A percentile compares a stretch with the other conserved stretches of the same genome.
Conservation (phyloP, 768 basidiomycete species). For the Psilocybe azurescens region DNA sequence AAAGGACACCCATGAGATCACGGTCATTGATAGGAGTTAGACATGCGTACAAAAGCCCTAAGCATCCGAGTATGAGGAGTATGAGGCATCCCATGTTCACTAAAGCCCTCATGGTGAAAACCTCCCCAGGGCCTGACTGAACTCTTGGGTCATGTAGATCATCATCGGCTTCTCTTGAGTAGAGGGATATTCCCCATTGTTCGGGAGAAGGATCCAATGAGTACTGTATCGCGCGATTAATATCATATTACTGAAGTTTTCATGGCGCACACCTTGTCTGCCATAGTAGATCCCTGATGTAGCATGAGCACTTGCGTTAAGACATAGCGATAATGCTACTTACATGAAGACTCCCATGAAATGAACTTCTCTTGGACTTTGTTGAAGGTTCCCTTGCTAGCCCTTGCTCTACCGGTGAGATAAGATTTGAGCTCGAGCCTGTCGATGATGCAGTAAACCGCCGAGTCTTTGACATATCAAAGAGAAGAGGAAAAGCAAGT, state of each 20-base stretch:
- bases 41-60: conserved; percentile 62
- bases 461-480: conserved; percentile 10
- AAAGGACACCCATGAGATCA: neutral
- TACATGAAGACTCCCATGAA: conserved; percentile 1
- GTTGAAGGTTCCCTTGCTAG: neutral
- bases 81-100: conserved; percentile 71
- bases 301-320: neutral
- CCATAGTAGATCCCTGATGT: conserved; percentile 23
- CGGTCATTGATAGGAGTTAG: neutral
- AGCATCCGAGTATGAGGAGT: conserved; percentile 50
- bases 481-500: conserved; percentile 5
- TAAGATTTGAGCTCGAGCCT: conserved; percentile 9
- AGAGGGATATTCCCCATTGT: conserved; percentile 52
- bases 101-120: conserved; percentile 67
- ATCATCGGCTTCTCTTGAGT: conserved; percentile 63
- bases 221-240: conserved; percentile 30
- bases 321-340: neutral
- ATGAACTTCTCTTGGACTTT: conserved; percentile 16
- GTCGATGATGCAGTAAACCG: conserved; percentile 12
- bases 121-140: conserved; percentile 40
- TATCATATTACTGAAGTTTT: neutral
- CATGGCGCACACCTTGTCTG: conserved; percentile 29
- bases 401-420: neutral
- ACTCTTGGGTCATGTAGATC: conserved; percentile 64
- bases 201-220: conserved; percentile 50